Base-by-base conservation (phyloP, 768 basidiomycete genomes). In the Naganishia vaughanmartiniae region DNA sequence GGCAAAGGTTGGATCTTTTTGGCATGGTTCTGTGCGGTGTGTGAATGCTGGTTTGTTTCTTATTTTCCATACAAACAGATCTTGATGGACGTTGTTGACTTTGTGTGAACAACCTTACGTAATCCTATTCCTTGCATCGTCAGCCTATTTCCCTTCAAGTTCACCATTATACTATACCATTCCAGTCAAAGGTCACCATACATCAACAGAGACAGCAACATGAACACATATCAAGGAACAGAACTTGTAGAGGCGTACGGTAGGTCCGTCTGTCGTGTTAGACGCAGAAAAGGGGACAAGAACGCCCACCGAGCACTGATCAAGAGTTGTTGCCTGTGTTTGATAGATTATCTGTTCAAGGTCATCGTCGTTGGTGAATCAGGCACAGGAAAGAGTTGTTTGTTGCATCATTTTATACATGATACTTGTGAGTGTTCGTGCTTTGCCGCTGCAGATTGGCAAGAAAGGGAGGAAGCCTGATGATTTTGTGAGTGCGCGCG, bases 361-460 rank as follows among this genome's bases (percentile, higher is more conserved):
- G 93, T 93, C 83, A 96, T 97, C 79, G 87, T 98, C 75, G 92
- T 97, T 76, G 95, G 95, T 92, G 94, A 97, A 84, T 91, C 95
- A 26, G 95, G 93, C 73, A 91, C 93, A 4, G 96, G 96, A 46
- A 99, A 99, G 86, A 94, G 93, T 26, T 98, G 96, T 81, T 84
- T 98, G 66, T 84, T 99, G 63, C 92, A 97, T 81, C 93, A 96
- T 74, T 98, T 97, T 81, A 92, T 93, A 71, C 92, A 95, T 82
- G 94, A 95, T 81, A 86, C 89, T 70, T 97, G 95, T 96, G 76
- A 74, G 92, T 86, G 28, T 63, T 65, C 46, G 14, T 1, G 21
- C 21, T 7, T n/a, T 26, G 51, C 14, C 11, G 34, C 14, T 39
- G 33, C 57, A 2, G n/a, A 17, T 19, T 28, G n/a, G 42, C 12